phyloP scores from a whole-genome alignment of 2,329 filamentous ascomycete species.

The Aspergillus ibericus region DNA sequence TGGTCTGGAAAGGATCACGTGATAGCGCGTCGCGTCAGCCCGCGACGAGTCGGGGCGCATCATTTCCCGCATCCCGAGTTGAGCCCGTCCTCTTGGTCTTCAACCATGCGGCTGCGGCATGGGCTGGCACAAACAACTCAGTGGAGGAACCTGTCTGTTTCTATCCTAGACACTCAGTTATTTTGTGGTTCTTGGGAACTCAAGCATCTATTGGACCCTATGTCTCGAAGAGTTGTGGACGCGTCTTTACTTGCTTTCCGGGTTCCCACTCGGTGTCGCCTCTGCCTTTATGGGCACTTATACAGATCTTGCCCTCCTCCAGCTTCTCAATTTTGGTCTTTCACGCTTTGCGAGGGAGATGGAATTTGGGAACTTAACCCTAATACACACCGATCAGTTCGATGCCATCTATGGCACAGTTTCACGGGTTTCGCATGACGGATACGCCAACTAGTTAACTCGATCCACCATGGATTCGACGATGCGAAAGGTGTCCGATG shows the following conservation, averaged over 20 bases:
- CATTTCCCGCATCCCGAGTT: neutral
- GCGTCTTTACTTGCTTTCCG: neutral
- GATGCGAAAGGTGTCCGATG: constrained; percentile 37
- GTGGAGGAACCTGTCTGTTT: neutral
- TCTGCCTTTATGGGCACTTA: constrained; percentile 39
- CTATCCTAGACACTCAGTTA: neutral
- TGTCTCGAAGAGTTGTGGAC: constrained; percentile 15
- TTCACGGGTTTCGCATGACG: constrained; percentile 66
- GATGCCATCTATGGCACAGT: constrained; percentile 12
- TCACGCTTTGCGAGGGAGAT: neutral
- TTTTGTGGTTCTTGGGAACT: neutral
- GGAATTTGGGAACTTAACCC: constrained; percentile 92
- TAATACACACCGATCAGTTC: constrained; percentile 70
- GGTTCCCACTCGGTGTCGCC: constrained; percentile 31
- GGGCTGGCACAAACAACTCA: constrained; percentile 10
- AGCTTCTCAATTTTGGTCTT: constrained; percentile 59
- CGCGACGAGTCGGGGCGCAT: neutral
- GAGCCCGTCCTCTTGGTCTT: neutral
- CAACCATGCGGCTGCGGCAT: constrained; percentile 8
- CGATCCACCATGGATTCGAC: constrained; percentile 30
- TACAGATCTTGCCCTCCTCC: constrained; percentile 69
- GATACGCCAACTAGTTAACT: constrained; percentile 63
- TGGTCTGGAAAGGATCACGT: constrained; percentile 5
- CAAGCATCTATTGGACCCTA: constrained; percentile 17
- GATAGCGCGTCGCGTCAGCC: constrained; percentile 10